Base-by-base conservation (phyloP, 2,329 filamentous ascomycete genomes). In the Aspergillus brasiliensis region DNA sequence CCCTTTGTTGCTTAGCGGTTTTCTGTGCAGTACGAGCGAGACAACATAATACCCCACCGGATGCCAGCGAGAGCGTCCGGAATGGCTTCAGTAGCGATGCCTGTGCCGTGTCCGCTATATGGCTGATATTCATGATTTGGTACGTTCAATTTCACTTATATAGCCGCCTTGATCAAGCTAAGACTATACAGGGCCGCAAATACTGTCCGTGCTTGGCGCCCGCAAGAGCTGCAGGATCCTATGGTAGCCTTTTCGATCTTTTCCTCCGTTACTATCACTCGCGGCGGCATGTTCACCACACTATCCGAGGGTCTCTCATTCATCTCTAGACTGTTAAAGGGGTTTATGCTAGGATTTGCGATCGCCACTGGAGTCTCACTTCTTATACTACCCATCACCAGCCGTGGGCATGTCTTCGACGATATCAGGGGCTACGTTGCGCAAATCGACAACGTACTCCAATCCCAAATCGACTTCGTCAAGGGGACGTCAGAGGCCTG, bases 61-160 rank as follows among this genome's bases (percentile, higher is more conserved):
- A 68, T 48, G 66, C 67, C 1, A 67, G 61, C 10, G 77, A 75
- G 5, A 71, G 67, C 4, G 61, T 63, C 21, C 68, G 65, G 3
- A 62, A 69, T 25, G 71, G 72, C 1, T 92, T 90, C 74, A 91
- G 88, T 69, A 86, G 87, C 15, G 88, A 87, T 47, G 88, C 90
- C 58, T 85, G 85, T 13, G 88, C 84, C 1, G 88, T 91, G 0
- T 85, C 86, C 47, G 89, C 78, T 0, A 77, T 91, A 2, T 92
- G 88, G 87, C 79, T 92, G 1, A 86, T 91, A 68, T 82, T 85
- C 61, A 84, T 86, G 72, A 88, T 91, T 52, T 92, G 87, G 79
- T 70, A 52, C 28, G 62, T 56, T 11, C 31, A 38, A 27, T 8
- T 13, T 13, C 8, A n/a, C 15, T 42, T n/a, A 2, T 6, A 27